Conservation (phyloP, 2,329 filamentous ascomycete species). For the Xylaria sp. region DNA sequence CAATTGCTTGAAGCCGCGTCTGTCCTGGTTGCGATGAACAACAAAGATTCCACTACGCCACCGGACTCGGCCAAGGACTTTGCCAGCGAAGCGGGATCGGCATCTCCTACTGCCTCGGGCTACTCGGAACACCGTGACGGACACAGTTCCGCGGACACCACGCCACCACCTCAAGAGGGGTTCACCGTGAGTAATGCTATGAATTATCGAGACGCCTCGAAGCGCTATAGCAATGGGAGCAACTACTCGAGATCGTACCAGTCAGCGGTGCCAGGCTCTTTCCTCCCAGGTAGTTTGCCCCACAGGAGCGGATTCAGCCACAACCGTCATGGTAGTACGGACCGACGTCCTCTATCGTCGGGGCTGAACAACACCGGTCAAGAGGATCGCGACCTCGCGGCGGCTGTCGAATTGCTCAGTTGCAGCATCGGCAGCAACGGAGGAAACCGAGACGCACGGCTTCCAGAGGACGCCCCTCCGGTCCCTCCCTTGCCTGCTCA, state of each 20-base stretch:
- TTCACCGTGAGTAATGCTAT: constrained; percentile 62
- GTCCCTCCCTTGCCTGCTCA: constrained; percentile 87
- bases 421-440: constrained; percentile 86
- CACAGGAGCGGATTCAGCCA: constrained; percentile 63
- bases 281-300: constrained; percentile 63
- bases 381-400: constrained; percentile 88
- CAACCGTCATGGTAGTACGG: constrained; percentile 79
- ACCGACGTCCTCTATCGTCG: constrained; percentile 81
- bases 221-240: constrained; percentile 68
- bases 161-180: constrained; percentile 84
- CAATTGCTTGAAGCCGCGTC: constrained; percentile 96
- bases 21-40: constrained; percentile 92
- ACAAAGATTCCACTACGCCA: constrained; percentile 64
- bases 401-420: constrained; percentile 88
- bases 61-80: constrained; percentile 74
- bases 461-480: constrained; percentile 81
- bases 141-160: constrained; percentile 89
- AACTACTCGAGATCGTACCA: constrained; percentile 83
- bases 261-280: constrained; percentile 69
- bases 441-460: constrained; percentile 71
- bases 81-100: constrained; percentile 83
- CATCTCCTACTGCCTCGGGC: constrained; percentile 82
- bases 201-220: constrained; percentile 61
- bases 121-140: constrained; percentile 82
- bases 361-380: constrained; percentile 79